These are phyloP conservation scores for Beauveria asiatica DNA, from an alignment of 2,329 filamentous ascomycete genomes.

Conservation along the genomic window DNA sequence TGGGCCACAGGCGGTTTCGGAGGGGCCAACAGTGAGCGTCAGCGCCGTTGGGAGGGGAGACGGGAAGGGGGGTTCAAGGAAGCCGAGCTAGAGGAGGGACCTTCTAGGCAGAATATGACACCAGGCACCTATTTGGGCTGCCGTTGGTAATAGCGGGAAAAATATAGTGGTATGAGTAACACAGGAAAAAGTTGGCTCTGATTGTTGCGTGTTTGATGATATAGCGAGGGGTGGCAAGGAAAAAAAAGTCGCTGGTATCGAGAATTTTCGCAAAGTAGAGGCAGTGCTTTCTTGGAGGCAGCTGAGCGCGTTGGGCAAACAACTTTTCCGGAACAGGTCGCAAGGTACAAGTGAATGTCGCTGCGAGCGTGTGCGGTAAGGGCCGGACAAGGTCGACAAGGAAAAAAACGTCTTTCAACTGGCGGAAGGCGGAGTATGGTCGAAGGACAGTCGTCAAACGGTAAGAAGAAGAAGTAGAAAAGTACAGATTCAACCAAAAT, in stretches of 20 bases:
- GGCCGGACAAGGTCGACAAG: conserved; percentile 17
- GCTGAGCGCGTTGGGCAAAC: not conserved
- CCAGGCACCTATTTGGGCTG: conserved; percentile 7
- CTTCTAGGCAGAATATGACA: conserved; percentile 2
- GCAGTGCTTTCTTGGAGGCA: not conserved
- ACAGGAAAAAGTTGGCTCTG: not conserved
- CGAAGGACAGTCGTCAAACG: conserved; percentile 10
- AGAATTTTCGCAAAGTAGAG: not conserved
- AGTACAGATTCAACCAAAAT: conserved; percentile 15
- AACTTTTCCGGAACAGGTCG: conserved; percentile 19
- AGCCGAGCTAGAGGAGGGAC: not conserved
- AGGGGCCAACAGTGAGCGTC: conserved; percentile 18
- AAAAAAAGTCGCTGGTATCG: not conserved
- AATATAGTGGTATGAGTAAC: conserved; percentile 3
- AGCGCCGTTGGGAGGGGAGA: not conserved
- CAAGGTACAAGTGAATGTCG: conserved; percentile 46
- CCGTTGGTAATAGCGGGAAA: not conserved
- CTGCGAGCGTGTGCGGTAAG: conserved; percentile 22
- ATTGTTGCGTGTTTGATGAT: not conserved
- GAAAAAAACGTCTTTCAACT: not conserved
- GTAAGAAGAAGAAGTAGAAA: conserved; percentile 12
- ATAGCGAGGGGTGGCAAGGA: not conserved
- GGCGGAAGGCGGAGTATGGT: conserved; percentile 9
- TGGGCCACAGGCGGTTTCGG: conserved; percentile 28
- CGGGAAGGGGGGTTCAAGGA: not conserved